Base-by-base conservation (phyloP, 306 rosid species). In the Rubus parviflorus region DNA sequence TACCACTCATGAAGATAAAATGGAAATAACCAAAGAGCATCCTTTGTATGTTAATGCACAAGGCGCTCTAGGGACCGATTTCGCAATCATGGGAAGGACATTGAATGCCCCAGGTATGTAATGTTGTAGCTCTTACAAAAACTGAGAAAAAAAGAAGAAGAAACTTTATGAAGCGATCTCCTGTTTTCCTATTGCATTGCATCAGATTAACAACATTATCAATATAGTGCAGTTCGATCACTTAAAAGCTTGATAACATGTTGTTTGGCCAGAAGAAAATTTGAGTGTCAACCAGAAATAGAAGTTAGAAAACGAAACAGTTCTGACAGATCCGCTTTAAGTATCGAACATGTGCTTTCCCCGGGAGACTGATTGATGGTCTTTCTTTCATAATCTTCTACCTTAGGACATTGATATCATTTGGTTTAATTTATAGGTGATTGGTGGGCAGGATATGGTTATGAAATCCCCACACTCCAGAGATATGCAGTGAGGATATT, bases 381-480 rank as follows among this genome's bases (percentile, higher is more conserved):
- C 37, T 61, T 48, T 69, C 8, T 23, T 70, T 3, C 43, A 54
- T 19, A 70, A 61, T 15, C 30, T 37, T 51, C 19, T 49, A 16
- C 6, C 75, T 9, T 11, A 35, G 37, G 30, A 71, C 58, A 17
- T 77, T 52, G 56, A 37, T 41, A 43, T 14, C 60, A 54, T 60
- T 25, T 35, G 4, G 2, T 13, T 79, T 79, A 45, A 68, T 81
- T 72, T 61, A 8, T 25, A 89, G 94, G 92, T 62, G 94, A 89
- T 75, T 91, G 97, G 97, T 89, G 94, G 97, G 83, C 85, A 4
- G 89, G 85, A 68, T 91, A 89, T 70, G 97, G 97, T 19, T 89
- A 88, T 48, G 94, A 89, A 71, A 85, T 89, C 78, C 91, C 93
- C 12, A 75, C 89, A 0, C 88, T 89, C 40, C 94, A 91, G 78